These are phyloP conservation scores for Aspergillus sp. DNA, from an alignment of 2,329 filamentous ascomycete genomes.

Conservation along the genomic window DNA sequence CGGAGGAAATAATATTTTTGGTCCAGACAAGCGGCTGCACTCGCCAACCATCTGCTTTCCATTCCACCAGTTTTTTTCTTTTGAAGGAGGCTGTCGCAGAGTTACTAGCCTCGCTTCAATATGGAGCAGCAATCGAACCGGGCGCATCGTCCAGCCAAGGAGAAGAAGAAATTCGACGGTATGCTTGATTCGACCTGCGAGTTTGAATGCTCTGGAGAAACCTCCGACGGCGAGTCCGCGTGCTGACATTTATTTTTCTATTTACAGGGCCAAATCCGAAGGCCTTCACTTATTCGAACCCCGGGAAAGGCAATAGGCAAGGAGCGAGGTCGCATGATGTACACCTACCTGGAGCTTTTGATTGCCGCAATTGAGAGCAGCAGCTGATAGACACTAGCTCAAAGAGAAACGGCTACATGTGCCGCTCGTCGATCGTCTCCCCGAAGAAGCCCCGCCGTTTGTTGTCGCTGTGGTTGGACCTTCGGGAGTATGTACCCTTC, in stretches of 20 bases:
- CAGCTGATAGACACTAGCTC: no score
- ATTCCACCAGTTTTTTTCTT: constrained; percentile 8
- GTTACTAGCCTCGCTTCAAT: constrained; percentile 24
- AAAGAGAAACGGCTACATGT: constrained; percentile 96
- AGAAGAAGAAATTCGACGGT: constrained; percentile 69
- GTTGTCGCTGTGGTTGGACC: constrained; percentile 92
- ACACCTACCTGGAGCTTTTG: constrained; percentile 8
- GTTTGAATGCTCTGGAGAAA: constrained; percentile 3
- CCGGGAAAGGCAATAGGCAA: constrained; percentile 68
- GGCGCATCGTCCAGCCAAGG: constrained; percentile 76
- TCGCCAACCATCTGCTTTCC: constrained; percentile 6
- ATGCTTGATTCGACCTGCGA: no score
- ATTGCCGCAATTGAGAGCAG: no score
- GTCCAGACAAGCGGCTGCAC: constrained; percentile 11
- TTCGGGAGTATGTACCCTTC: constrained; percentile 56
- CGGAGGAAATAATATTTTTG: constrained; percentile 27
- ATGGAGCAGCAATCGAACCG: constrained; percentile 81
- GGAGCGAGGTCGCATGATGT: constrained; percentile 48
- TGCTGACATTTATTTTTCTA: constrained; percentile 4
- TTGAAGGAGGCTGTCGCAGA: constrained; percentile 12
- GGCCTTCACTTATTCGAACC: constrained; percentile 75
- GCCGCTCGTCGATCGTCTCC: constrained; percentile 86
- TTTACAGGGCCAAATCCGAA: constrained; percentile 67
- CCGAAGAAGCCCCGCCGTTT: constrained; percentile 87
- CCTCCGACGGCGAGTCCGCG: not conserved